Base-by-base conservation (phyloP, 352 stramenopile species). In the Globisporangium megalacanthum region DNA sequence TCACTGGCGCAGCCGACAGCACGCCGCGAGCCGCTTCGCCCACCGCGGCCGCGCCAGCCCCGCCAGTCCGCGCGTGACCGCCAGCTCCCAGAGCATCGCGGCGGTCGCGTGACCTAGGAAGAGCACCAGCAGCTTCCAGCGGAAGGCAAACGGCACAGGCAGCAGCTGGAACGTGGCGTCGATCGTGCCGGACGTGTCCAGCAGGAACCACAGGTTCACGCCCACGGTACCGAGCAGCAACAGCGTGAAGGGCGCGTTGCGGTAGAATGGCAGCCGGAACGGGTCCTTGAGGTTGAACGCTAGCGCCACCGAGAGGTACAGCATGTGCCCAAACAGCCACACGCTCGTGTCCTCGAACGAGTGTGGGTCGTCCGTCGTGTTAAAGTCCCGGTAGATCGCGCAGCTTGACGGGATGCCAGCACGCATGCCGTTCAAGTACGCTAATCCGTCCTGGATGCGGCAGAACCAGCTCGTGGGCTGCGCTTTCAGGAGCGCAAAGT, bases 261-360 rank as follows among this genome's bases (percentile, higher is more conserved):
- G n/a, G 31, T 82, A 68, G 22, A 87, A 48, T 17, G 77, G 74
- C 37, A 81, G 72, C 54, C 83, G 77, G 54, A 85, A 89, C 22
- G 54, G 51, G 49, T 93, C 83, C 3, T 74, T 67, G 13, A 79
- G 33, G 57, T 93, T 93, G 56, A 93, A 80, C 9, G 69, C 69
- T 15, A 89, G 52, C 3, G 79, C 83, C 7, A 83, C 75, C 54
- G 89, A 75, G 70, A 77, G 86, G 61, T 89, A 93, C 65, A 89
- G 79, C 39, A 88, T 29, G 61, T 93, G 80, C 1, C 83, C 83
- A 41, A 89, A 88, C 29, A 87, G 73, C 83, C 83, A 93, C 6
- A 91, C 37, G 8, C 89, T 73, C 52, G 68, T 83, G 72, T 88
- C 86, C 57, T 92, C 83, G 66, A 86, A 89, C 56, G 83, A 88